These are phyloP conservation scores for Boletus rex-veris DNA, from an alignment of 768 basidiomycete species.

Conservation along the genomic window DNA sequence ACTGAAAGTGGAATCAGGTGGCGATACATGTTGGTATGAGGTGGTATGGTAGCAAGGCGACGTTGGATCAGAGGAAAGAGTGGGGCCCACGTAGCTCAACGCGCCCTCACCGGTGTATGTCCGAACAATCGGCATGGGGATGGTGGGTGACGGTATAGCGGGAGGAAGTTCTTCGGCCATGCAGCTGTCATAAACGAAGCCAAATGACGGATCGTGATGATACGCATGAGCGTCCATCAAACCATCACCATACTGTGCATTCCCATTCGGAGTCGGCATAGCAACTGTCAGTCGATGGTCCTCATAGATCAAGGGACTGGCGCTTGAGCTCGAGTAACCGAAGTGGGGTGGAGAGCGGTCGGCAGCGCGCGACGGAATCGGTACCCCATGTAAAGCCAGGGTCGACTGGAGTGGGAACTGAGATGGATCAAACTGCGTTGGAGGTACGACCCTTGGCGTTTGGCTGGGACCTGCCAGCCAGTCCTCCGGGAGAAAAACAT, in stretches of 20 bases:
- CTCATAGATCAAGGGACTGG: not conserved
- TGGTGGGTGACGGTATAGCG: not conserved
- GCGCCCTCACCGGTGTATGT: not conserved
- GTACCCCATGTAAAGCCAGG: not conserved
- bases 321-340: not conserved
- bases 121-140: conserved; percentile 7
- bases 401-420: not conserved
- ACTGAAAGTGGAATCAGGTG: not conserved
- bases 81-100: not conserved
- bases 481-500: not conserved
- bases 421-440: not conserved
- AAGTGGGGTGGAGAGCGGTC: not conserved
- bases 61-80: not conserved
- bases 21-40: not conserved
- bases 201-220: not conserved
- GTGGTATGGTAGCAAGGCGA: not conserved
- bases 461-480: not conserved
- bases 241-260: not conserved
- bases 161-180: not conserved
- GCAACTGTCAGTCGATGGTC: not conserved
- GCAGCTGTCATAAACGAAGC: not conserved
- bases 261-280: not conserved
- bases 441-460: not conserved
- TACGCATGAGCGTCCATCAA: conserved; percentile 1
- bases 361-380: not conserved